These are phyloP conservation scores for Vanrija pseudolonga DNA, from an alignment of 1,284 basidiomycete genomes.

Conservation along the genomic window DNA sequence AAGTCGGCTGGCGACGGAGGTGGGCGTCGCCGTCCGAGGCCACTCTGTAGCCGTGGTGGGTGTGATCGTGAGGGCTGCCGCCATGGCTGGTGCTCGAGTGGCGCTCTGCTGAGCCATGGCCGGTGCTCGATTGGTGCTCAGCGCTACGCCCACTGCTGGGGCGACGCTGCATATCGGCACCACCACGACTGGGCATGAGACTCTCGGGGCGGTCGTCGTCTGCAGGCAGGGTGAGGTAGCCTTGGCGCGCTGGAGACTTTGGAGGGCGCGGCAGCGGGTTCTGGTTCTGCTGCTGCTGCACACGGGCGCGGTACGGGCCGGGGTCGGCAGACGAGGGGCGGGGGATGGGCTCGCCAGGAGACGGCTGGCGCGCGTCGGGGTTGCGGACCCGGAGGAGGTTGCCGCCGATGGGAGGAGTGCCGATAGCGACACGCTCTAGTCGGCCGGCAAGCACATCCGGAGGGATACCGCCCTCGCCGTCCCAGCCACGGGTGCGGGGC, in stretches of 20 bases:
- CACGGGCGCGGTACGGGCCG: too few relatives aligned
- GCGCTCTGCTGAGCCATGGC: background rate
- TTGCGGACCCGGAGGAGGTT: background rate
- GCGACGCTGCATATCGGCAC: background rate
- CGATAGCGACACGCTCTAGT: slow-evolving; percentile 25
- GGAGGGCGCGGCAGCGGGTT: background rate
- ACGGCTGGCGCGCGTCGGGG: background rate
- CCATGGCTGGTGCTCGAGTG: too few relatives aligned
- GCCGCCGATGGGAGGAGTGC: too few relatives aligned
- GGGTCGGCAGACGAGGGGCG: too few relatives aligned
- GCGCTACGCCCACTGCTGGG: too few relatives aligned
- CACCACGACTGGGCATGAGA: background rate
- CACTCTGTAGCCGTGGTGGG: background rate
- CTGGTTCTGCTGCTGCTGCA: too few relatives aligned
- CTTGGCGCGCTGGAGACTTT: slow-evolving; percentile 1
- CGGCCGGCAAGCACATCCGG: slow-evolving; percentile 28
- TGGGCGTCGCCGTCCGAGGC: background rate
- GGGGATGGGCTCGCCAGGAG: too few relatives aligned
- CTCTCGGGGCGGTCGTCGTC: background rate
- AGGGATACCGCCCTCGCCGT: slow-evolving; percentile 45
- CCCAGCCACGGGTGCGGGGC: slow-evolving; percentile 27
- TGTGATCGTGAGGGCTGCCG: background rate
- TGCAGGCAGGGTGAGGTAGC: background rate
- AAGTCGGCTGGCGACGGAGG: background rate
- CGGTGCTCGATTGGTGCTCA: background rate